A percentile compares a stretch with the other conserved stretches of the same genome.
phyloP scores from a whole-genome alignment of 176 grass and related monocot genomes.

The Pontederia crassipes region DNA sequence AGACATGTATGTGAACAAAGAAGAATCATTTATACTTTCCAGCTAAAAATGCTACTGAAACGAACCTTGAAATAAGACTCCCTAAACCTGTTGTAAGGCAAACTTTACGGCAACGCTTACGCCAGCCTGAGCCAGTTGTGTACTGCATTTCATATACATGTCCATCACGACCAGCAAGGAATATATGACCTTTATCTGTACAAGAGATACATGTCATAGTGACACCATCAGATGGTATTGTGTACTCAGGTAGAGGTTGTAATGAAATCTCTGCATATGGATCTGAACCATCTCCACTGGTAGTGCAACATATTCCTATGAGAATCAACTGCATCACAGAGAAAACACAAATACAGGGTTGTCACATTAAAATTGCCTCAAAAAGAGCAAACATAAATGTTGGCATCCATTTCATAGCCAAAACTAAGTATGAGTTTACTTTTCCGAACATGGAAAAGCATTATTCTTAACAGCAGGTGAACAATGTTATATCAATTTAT shows the following conservation, averaged over 20 bases:
- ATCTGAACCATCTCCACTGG: conserved; percentile 67
- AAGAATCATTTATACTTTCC: neutral
- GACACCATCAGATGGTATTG: conserved; percentile 74
- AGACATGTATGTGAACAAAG: neutral
- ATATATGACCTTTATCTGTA: conserved; percentile 86
- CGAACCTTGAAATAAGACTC: conserved; percentile 80
- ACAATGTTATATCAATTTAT: too few relatives aligned
- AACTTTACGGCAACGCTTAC: conserved; percentile 78
- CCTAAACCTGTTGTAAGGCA: conserved; percentile 74
- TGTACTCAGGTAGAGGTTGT: conserved; percentile 87
- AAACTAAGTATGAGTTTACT: too few relatives aligned
- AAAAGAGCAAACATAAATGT: too few relatives aligned
- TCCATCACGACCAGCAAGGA: conserved; percentile 74
- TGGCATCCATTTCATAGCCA: too few relatives aligned
- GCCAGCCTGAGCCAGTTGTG: conserved; percentile 84
- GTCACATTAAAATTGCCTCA: too few relatives aligned
- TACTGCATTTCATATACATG: conserved; percentile 95
- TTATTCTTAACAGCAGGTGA: too few relatives aligned
- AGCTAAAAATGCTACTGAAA: conserved; percentile 1
- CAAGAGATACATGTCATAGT: conserved; percentile 81
- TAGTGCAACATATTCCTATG: conserved; percentile 80
- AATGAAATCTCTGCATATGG: conserved; percentile 82
- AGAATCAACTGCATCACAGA: conserved; percentile 49
- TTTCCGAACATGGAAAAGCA: too few relatives aligned
- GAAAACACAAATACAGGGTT: neutral